phyloP scores from a whole-genome alignment of 2,329 filamentous ascomycete genomes.

The Mariannaea sp. region DNA sequence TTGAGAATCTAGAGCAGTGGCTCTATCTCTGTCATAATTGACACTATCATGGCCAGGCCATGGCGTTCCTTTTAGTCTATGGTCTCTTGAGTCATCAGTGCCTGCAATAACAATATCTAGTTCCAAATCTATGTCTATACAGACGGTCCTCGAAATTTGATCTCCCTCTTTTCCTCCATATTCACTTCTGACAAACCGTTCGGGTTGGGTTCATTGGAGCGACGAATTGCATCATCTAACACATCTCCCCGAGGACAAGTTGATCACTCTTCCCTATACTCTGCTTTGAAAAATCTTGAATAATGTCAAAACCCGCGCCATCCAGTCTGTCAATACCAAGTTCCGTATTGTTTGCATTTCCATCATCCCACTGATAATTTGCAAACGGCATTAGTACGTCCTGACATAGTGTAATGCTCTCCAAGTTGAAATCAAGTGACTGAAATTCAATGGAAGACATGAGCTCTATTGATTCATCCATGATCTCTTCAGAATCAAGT shows the following conservation, averaged over 20 bases:
- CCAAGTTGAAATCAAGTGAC: neutral
- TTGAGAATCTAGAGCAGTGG: too few species aligned
- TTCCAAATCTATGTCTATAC: too few species aligned
- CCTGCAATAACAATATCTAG: too few species aligned
- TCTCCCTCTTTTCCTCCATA: too few species aligned
- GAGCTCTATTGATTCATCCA: neutral
- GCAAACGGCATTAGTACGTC: neutral
- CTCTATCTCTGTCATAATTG: too few species aligned
- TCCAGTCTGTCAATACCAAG: neutral
- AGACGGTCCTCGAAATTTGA: neutral
- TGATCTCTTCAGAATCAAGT: neutral
- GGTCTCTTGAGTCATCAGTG: neutral
- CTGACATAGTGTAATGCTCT: neutral
- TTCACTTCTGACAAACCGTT: too few species aligned
- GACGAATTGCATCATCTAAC: slow-evolving; percentile 3
- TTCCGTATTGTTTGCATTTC: neutral
- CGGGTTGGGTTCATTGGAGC: too few species aligned
- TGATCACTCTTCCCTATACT: slow-evolving; percentile 4
- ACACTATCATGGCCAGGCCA: too few species aligned
- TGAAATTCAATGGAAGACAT: neutral
- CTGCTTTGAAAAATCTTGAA: neutral
- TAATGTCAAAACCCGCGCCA: neutral
- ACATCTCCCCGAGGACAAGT: slow-evolving; percentile 2
- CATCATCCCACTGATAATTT: neutral
- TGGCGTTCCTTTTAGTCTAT: too few species aligned